Evolutionary conservation across 306 rosid genomes (phyloP).

Genomic region (Comarum palustre): DNA sequence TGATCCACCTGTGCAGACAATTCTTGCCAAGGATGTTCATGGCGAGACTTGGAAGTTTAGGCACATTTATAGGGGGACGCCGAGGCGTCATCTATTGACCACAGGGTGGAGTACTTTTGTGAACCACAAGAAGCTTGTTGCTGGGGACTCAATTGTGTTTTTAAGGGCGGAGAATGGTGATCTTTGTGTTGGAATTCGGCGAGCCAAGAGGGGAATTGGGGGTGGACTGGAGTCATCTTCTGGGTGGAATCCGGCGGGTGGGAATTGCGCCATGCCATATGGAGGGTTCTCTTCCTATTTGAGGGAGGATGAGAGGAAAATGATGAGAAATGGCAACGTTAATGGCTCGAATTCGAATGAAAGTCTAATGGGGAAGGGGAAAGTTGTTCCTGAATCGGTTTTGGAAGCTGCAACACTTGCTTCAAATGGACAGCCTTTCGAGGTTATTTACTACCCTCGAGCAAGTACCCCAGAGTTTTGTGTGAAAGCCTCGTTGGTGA

Average conservation of each 20-base stretch:
- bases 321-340: constrained; percentile 41
- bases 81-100: constrained; percentile 87
- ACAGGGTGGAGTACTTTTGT: constrained; percentile 98
- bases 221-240: constrained; percentile 60
- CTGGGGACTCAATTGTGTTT: constrained; percentile 88
- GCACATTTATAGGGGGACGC: constrained; percentile 94
- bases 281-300: constrained; percentile 51
- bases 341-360: constrained; percentile 45
- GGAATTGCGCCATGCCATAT: constrained; percentile 51
- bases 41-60: constrained; percentile 89
- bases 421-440: constrained; percentile 67
- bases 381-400: constrained; percentile 69
- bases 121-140: constrained; percentile 85
- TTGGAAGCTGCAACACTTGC: constrained; percentile 74
- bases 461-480: constrained; percentile 87
- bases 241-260: constrained; percentile 73
- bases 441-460: constrained; percentile 83
- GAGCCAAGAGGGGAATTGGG: constrained; percentile 75
- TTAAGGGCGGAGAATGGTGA: constrained; percentile 80
- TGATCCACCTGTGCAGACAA: constrained; percentile 82
- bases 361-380: constrained; percentile 46
- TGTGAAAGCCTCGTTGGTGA: constrained; percentile 67
- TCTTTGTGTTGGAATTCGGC: constrained; percentile 79
- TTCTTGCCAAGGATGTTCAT: constrained; percentile 84
- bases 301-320: constrained; percentile 54